Percentiles rank a stretch among this genome's conserved stretches.
phyloP scores from a whole-genome alignment of 2,329 filamentous ascomycete species.

The Neophaeococcomyces aloes region DNA sequence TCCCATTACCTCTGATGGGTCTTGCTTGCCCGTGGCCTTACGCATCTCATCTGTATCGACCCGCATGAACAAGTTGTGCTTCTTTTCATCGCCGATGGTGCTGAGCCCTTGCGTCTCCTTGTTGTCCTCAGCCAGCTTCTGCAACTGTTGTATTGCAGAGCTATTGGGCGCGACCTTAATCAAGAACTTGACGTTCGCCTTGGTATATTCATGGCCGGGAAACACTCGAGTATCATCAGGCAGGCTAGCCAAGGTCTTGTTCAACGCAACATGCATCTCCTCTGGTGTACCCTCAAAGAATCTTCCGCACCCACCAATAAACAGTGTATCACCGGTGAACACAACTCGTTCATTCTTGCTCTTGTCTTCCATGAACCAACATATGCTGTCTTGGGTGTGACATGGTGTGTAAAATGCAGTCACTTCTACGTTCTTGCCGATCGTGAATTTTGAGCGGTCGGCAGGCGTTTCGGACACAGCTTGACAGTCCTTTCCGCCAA shows the following conservation, averaged over 20 bases:
- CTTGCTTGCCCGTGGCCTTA: conserved; percentile 68
- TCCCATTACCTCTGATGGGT: conserved; percentile 74
- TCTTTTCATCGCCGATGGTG: conserved; percentile 93
- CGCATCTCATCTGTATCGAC: conserved; percentile 69
- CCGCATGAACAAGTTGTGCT: conserved; percentile 93
- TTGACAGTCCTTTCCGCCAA: conserved; percentile 79
- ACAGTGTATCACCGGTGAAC: conserved; percentile 93
- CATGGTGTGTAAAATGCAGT: conserved; percentile 91
- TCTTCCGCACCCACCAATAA: conserved; percentile 85
- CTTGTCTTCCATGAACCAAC: conserved; percentile 74
- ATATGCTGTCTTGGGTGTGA: conserved; percentile 97
- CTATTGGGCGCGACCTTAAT: conserved; percentile 15
- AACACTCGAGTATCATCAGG: conserved; percentile 90
- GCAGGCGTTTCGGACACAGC: conserved; percentile 66
- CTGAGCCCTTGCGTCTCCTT: conserved; percentile 88
- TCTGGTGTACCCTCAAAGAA: conserved; percentile 88
- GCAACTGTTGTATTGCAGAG: conserved; percentile 64
- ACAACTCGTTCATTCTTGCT: conserved; percentile 55
- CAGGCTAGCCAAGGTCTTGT: conserved; percentile 67
- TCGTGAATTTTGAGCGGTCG: conserved; percentile 66
- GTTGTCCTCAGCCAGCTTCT: conserved; percentile 66
- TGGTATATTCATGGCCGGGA: conserved; percentile 97
- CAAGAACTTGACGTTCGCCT: conserved; percentile 81
- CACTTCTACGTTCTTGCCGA: conserved; percentile 69
- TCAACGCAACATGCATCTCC: conserved; percentile 83